Base-by-base conservation (phyloP, 2,329 filamentous ascomycete species). In the Blumeriella jaapii region DNA sequence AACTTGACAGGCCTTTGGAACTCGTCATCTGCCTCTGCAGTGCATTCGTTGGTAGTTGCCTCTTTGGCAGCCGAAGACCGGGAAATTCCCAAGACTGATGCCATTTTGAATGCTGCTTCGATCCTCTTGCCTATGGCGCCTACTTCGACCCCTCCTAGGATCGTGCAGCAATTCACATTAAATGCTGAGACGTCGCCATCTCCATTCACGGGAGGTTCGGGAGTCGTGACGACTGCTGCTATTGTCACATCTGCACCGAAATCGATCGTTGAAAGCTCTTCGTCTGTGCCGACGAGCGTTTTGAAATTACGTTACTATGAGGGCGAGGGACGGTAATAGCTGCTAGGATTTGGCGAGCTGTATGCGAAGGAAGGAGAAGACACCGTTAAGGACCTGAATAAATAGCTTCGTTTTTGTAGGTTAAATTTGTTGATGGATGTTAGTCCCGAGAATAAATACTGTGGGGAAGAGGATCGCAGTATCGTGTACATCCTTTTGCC, bases 21-120 rank as follows among this genome's bases (percentile, higher is more conserved):
- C 13, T 20, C 18, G 3, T 31, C 31, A 8, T 34, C 31, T 19
- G 6, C 9, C 18, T 9, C 22, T 7, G n/a, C 24, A 23, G 13
- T 7, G 19, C 6, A 16, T 16, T 18, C 15, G 27, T 20, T 23
- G 6, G n/a, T 18, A 4, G 14, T 34, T 22, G 31, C 31, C 19
- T 37, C 30, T 14, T 20, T 16, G 16, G 34, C 31, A 6, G 15
- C 17, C 3, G 9, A 12, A 14, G 31, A 38, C 15, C 39, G 34
- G 6, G 24, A 27, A 7, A 6, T 23, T 14, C 17, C 22, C 10
- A 29, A 31, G n/a, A 31, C 19, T 5, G 23, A 34, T 28, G 40
- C 28, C 4, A 37, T 42, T 29, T n/a, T 30, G 14, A 18, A 36
- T 17, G 33, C 33, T 6, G 36, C 33, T n/a, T 26, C 35, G 3